Conservation (phyloP, 2,329 filamentous ascomycete species). For the Botrytis hyacinthi region DNA sequence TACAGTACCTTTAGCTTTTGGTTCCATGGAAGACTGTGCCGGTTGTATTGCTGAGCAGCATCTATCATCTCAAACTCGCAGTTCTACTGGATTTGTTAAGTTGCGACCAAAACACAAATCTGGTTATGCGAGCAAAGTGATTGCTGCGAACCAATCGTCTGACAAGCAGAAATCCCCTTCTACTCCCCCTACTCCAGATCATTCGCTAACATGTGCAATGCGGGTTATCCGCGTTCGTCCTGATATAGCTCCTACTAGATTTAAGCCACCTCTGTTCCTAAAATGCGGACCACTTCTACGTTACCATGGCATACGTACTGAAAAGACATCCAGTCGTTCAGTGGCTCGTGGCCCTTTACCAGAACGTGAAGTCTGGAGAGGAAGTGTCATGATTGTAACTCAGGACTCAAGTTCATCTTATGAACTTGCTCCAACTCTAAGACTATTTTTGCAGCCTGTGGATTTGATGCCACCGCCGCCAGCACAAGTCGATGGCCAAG, state of each 20-base stretch:
- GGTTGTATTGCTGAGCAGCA: conserved; percentile 26
- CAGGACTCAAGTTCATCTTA: conserved; percentile 81
- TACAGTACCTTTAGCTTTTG: conserved; percentile 38
- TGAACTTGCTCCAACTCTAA: conserved; percentile 72
- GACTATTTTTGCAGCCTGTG: conserved; percentile 84
- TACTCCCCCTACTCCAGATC: conserved; percentile 23
- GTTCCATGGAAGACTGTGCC: conserved; percentile 24
- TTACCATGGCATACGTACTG: conserved; percentile 77
- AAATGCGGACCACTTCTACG: conserved; percentile 88
- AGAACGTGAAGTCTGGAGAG: conserved; percentile 84
- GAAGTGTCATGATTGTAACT: conserved; percentile 94
- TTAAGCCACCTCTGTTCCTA: conserved; percentile 79
- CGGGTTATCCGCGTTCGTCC: conserved; percentile 40
- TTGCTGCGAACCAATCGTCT: conserved; percentile 14
- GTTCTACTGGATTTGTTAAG: conserved; percentile 13
- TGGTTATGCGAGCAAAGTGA: conserved; percentile 22
- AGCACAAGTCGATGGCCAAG: conserved; percentile 60
- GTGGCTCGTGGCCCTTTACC: conserved; percentile 37
- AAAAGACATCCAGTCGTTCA: conserved; percentile 47
- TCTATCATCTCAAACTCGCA: not conserved
- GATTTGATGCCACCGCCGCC: conserved; percentile 79
- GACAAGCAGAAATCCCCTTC: conserved; percentile 7
- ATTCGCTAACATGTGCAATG: conserved; percentile 40
- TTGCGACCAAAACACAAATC: conserved; percentile 19
- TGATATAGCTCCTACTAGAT: conserved; percentile 57